These are phyloP conservation scores for Albatrellus ellisii DNA, from an alignment of 768 basidiomycete genomes.

Conservation along the genomic window DNA sequence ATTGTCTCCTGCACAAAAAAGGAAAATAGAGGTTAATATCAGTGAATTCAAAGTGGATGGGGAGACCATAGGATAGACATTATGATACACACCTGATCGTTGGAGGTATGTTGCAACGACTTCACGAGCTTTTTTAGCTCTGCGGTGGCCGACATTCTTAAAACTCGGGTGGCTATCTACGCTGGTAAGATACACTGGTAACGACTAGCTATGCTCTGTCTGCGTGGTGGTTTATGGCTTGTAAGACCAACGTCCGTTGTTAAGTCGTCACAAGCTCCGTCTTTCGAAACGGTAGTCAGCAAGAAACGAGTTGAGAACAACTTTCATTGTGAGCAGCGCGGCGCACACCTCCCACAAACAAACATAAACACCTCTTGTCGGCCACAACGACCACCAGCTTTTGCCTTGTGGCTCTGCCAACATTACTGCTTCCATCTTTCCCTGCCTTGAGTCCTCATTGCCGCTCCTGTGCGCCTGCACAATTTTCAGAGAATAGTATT, in stretches of 20 bases:
- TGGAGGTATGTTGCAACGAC: constrained; percentile 11
- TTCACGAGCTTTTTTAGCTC: constrained; percentile 14
- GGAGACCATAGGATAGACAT: not conserved
- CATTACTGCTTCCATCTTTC: no score
- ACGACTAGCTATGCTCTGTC: not conserved
- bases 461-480: no score
- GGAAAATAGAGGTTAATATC: constrained; percentile 16
- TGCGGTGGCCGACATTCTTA: constrained; percentile 10
- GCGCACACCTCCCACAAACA: no score
- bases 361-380: not conserved
- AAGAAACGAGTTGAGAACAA: not conserved
- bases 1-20: constrained; percentile 39
- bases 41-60: constrained; percentile 18
- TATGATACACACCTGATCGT: constrained; percentile 9
- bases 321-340: not conserved
- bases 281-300: no score
- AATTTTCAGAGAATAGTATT: no score
- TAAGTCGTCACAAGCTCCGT: not conserved
- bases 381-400: no score
- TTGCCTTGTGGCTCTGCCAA: no score
- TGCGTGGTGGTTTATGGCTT: not conserved
- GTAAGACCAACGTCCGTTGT: not conserved
- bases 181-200: not conserved
- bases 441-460: no score
- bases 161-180: constrained; percentile 1